Evolutionary conservation across 257 asterid genomes (phyloP).

Genomic region (Plantago major): DNA sequence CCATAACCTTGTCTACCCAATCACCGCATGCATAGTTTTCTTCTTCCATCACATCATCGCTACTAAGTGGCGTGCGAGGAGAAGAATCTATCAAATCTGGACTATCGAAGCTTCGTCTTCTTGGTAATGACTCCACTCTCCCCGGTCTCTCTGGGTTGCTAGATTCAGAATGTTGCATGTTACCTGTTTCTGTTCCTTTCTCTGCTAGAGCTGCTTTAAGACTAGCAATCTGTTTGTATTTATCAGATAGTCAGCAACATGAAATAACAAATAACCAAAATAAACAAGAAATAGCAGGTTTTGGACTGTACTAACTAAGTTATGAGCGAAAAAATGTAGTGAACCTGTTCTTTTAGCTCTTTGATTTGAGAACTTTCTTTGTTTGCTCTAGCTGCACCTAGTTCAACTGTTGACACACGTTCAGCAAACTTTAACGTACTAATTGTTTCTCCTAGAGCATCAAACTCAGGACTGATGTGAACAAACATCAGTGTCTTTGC

Average conservation of each 20-base stretch:
- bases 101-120: conserved; percentile 61
- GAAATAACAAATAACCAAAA: neutral
- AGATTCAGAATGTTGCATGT: conserved; percentile 24
- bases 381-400: conserved; percentile 51
- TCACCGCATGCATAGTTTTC: conserved; percentile 35
- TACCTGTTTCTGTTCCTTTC: conserved; percentile 34
- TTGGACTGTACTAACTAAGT: neutral
- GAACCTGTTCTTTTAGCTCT: conserved; percentile 53
- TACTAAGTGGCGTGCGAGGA: conserved; percentile 31
- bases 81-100: conserved; percentile 44
- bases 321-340: neutral
- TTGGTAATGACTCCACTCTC: conserved; percentile 28
- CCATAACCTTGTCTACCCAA: conserved; percentile 52
- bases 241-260: neutral
- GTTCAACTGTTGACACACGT: conserved; percentile 48
- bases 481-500: conserved; percentile 73
- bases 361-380: conserved; percentile 40
- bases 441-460: conserved; percentile 50
- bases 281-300: neutral
- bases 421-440: conserved; percentile 66
- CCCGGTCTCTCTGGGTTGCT: conserved; percentile 45
- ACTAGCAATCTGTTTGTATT: conserved; percentile 45
- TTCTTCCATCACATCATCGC: conserved; percentile 35
- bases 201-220: conserved; percentile 72
- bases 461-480: conserved; percentile 55